Evolutionary conservation across 345 rosid species (phyloP).

Genomic region (Combretum micranthum): DNA sequence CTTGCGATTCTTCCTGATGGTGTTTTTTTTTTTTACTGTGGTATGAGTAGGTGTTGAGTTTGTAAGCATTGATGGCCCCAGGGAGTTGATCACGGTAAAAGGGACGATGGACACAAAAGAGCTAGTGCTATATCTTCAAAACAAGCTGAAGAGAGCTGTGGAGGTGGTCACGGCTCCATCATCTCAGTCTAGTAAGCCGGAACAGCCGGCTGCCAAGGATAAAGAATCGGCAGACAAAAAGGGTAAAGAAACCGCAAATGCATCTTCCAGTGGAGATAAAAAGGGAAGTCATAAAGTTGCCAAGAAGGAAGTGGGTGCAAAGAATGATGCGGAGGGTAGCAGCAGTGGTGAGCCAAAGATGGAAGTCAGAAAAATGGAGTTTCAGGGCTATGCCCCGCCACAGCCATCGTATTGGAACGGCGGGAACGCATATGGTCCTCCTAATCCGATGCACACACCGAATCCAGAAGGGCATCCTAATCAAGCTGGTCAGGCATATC

Average conservation of each 20-base stretch:
- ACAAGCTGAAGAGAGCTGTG: slow-evolving; percentile 20
- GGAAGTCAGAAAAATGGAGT: slow-evolving; percentile 30
- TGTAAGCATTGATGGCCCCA: slow-evolving; percentile 19
- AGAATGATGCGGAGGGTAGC: not conserved
- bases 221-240: slow-evolving; percentile 4
- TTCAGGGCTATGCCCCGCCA: slow-evolving; percentile 13
- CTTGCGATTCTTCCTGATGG: not conserved
- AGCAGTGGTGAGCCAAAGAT: slow-evolving; percentile 5
- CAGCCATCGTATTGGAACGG: slow-evolving; percentile 38
- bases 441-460: too few relatives aligned
- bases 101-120: slow-evolving; percentile 38
- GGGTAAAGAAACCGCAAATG: not conserved
- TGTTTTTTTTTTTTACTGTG: too few relatives aligned
- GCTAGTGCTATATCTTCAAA: slow-evolving; percentile 18
- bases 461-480: too few relatives aligned
- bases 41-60: slow-evolving; percentile 21
- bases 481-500: too few relatives aligned
- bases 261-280: not conserved
- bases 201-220: slow-evolving; percentile 2
- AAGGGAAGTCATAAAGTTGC: slow-evolving; percentile 8
- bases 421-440: slow-evolving; percentile 10
- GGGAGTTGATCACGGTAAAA: slow-evolving; percentile 28
- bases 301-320: slow-evolving; percentile 5
- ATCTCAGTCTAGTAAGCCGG: slow-evolving; percentile 4
- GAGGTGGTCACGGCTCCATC: slow-evolving; percentile 19